These are phyloP conservation scores for Plasmodium vivax DNA, from an alignment of 169 alveolate species.

Conservation along the genomic window DNA sequence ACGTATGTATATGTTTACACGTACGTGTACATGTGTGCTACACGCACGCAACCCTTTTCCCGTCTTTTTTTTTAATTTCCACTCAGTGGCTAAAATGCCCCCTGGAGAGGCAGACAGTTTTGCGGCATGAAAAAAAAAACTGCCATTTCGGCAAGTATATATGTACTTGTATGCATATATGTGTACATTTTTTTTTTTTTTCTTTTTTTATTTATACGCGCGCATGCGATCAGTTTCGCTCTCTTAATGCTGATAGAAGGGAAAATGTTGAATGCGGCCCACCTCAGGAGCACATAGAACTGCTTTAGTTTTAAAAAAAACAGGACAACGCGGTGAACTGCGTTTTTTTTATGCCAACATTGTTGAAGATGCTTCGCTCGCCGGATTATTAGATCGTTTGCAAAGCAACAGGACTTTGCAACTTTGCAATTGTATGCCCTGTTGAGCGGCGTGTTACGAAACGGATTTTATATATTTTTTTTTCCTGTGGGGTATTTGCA, in stretches of 20 bases:
- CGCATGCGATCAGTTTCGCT: neutral
- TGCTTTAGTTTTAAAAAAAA: neutral
- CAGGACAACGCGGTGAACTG: neutral
- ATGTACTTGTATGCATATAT: neutral
- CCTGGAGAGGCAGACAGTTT: neutral
- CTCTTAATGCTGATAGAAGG: neutral
- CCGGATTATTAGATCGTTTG: neutral
- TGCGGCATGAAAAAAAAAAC: neutral
- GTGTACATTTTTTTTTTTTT: neutral
- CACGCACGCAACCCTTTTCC: neutral
- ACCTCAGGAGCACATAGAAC: neutral
- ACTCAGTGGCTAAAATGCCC: neutral
- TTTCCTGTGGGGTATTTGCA: neutral
- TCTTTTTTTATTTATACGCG: neutral
- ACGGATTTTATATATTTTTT: neutral
- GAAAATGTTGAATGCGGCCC: neutral
- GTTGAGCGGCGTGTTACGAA: neutral
- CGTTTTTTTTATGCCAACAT: neutral
- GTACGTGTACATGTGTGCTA: neutral
- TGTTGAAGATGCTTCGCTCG: neutral
- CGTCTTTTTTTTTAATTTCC: slow-evolving; percentile 2
- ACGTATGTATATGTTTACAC: neutral
- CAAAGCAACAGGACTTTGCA: neutral
- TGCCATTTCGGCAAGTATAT: neutral
- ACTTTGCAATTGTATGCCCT: neutral